Conservation (phyloP, 176 grass and related monocot genomes). For the Alloteropsis semialata region DNA sequence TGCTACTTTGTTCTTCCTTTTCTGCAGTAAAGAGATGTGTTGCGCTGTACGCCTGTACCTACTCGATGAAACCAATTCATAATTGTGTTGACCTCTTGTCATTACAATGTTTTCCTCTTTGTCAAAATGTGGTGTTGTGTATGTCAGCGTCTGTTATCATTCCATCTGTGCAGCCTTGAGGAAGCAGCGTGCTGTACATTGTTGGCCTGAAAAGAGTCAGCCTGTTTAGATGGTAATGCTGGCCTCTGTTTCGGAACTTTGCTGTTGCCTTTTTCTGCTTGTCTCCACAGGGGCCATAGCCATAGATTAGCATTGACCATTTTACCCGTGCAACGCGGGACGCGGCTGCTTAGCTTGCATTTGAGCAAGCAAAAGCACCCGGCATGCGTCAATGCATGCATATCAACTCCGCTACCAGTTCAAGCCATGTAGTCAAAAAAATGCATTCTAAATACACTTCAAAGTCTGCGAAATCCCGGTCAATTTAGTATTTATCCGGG, state of each 20-base stretch:
- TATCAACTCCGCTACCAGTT: neutral
- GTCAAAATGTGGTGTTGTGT: neutral
- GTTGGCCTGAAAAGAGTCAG: neutral
- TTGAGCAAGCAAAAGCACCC: neutral
- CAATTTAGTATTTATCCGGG: constrained; percentile 15
- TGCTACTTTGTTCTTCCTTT: neutral
- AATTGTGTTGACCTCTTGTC: neutral
- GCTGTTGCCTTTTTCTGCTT: neutral
- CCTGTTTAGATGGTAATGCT: constrained; percentile 10
- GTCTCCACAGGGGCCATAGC: neutral
- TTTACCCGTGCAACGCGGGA: constrained; percentile 4
- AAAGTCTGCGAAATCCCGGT: neutral
- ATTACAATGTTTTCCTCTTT: neutral
- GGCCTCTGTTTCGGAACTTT: neutral
- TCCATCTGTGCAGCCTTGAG: neutral
- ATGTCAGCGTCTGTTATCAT: neutral
- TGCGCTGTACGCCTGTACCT: neutral
- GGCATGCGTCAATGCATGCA: neutral
- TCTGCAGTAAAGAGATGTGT: neutral
- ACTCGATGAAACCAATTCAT: neutral
- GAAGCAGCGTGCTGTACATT: neutral
- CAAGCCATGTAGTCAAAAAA: constrained; percentile 1
- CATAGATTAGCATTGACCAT: constrained; percentile 32
- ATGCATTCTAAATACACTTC: neutral
- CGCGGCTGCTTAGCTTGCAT: neutral